Base-by-base conservation (phyloP, 768 basidiomycete species). In the Amanita exitialis region DNA sequence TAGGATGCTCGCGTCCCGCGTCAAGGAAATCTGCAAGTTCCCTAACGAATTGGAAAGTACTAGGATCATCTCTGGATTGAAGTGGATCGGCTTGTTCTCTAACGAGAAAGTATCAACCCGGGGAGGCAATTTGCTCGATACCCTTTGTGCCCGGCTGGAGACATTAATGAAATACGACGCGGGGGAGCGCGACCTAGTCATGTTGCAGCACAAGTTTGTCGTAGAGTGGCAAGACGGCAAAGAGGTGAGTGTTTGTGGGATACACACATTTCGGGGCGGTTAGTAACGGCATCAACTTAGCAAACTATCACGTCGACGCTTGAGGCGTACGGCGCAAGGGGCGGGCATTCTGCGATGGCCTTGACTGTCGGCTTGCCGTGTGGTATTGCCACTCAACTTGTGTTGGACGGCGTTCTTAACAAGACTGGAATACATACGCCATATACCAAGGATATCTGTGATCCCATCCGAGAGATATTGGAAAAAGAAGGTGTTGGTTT, bases 141-240 rank as follows among this genome's bases (percentile, higher is more conserved):
- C 96, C 3, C 84, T 99, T 54, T 96, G 94, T 64, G 89, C 80
- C 2, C 82, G 77, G 18, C 78, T 99, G 44, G 94, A 99, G 74
- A 79, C 74, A 54, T 77, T 95, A 64, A 96, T 97, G 90, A 79
- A 83, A 66, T 97, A 95, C 69, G 87, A 83, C 56, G 69, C 74
- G 43, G 90, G 90, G 56, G 93, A 98, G 69, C 84, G 90, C 9
- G 95, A 99, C 66, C 79, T 98, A 54, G 90, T 99, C 54, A 90
- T 98, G 83, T 81, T 99, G 49, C 95, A 97, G 70, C 95, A 99
- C 79, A 95, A 94, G 73, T 98, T 99, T 64, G 70, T 90, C 58
- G 83, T 98, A 34, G 83, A 93, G 63, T 88, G 86, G 79, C 74
- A 78, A 30, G 90, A 97, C 61, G 93, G 95, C 43, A 76, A 69